A percentile compares a stretch with the other conserved stretches of the same genome.
phyloP scores from a whole-genome alignment of 1,284 basidiomycete species.

The Rhodotorula sp. region DNA sequence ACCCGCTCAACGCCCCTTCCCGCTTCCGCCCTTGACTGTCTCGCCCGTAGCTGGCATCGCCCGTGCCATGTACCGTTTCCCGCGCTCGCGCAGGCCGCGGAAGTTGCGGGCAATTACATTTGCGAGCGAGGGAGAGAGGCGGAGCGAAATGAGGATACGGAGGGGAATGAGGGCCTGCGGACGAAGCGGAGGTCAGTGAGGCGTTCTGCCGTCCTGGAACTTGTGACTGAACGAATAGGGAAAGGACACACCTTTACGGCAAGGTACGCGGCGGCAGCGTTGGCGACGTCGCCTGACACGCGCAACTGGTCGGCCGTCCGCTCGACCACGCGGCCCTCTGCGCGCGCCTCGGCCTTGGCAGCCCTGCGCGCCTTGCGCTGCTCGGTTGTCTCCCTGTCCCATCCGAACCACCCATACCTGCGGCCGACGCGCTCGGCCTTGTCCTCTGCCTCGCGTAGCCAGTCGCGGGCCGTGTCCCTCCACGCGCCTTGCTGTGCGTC shows the following conservation, averaged over 20 bases:
- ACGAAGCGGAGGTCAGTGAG: not conserved
- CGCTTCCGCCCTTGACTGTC: not conserved
- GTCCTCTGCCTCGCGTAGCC: constrained; percentile 72
- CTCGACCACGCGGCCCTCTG: constrained; percentile 45
- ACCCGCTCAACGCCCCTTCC: too few relatives aligned
- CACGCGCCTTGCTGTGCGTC: not conserved
- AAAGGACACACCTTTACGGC: constrained; percentile 68
- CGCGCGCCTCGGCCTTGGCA: constrained; percentile 14
- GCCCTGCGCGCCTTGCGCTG: constrained; percentile 17
- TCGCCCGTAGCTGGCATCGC: not conserved
- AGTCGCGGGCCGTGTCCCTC: constrained; percentile 55
- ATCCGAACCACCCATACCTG: constrained; percentile 79
- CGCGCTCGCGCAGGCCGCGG: not conserved
- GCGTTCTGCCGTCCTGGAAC: not conserved
- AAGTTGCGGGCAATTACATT: constrained; percentile 17
- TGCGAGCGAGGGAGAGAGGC: constrained; percentile 73
- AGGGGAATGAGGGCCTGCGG: constrained; percentile 72
- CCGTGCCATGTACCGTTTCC: not conserved
- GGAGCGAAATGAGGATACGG: constrained; percentile 72
- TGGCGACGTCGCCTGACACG: constrained; percentile 70
- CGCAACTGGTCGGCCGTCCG: constrained; percentile 31
- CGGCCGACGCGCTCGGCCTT: constrained; percentile 72
- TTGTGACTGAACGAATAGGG: not conserved
- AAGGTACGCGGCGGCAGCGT: constrained; percentile 79
- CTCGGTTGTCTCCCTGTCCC: constrained; percentile 59